phyloP scores from a whole-genome alignment of 257 asterid species.

The Fraxinus cuspidata region DNA sequence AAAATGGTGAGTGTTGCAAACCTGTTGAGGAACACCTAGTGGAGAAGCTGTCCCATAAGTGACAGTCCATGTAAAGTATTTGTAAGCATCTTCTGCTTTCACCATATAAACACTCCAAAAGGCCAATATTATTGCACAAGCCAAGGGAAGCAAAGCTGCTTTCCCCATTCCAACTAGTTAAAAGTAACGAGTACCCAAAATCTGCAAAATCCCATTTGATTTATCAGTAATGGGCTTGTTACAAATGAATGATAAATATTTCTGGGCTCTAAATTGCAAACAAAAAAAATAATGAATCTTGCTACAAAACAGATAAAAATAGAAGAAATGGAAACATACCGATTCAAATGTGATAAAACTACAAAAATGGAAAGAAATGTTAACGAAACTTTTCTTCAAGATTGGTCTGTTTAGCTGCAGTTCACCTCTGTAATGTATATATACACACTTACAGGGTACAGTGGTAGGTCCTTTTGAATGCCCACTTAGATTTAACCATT shows the following conservation, averaged over 20 bases:
- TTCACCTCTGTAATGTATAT: constrained; percentile 9
- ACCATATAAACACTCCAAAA: constrained; percentile 48
- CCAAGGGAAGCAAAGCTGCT: constrained; percentile 29
- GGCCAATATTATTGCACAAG: constrained; percentile 44
- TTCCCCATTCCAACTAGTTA: constrained; percentile 48
- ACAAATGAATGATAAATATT: background rate
- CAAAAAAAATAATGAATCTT: constrained; percentile 19
- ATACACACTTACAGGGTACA: constrained; percentile 12
- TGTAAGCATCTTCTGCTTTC: constrained; percentile 83
- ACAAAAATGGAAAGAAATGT: constrained; percentile 37
- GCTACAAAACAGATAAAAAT: constrained; percentile 7
- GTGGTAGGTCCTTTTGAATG: constrained; percentile 20
- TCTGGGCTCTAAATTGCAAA: background rate
- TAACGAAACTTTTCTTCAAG: constrained; percentile 29
- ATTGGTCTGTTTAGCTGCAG: constrained; percentile 21
- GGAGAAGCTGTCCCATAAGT: constrained; percentile 84
- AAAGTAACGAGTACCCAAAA: constrained; percentile 26
- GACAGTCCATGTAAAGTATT: constrained; percentile 76
- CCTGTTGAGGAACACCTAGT: constrained; percentile 86
- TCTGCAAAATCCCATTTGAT: constrained; percentile 42
- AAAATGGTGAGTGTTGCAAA: constrained; percentile 14
- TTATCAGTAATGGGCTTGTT: background rate
- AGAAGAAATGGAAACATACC: constrained; percentile 37
- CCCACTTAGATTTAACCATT: constrained; percentile 27
- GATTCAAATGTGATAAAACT: constrained; percentile 28